These are phyloP conservation scores for Monosporascus sp. DNA, from an alignment of 2,329 filamentous ascomycete species.

Conservation along the genomic window DNA sequence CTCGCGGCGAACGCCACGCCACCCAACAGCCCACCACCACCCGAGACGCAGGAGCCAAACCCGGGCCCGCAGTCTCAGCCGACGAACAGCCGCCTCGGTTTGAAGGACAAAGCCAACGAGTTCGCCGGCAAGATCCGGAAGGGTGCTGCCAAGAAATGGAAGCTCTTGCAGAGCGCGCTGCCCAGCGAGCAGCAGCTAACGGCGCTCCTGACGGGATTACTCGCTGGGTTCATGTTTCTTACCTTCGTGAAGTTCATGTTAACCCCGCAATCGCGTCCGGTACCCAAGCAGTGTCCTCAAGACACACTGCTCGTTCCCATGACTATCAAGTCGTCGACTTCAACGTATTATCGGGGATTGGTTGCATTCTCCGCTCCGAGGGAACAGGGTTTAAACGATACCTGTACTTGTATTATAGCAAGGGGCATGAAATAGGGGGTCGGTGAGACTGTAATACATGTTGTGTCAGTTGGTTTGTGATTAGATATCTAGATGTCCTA, in stretches of 20 bases:
- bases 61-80: too few relatives aligned
- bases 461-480: too few relatives aligned
- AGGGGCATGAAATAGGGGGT: neutral
- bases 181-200: too few relatives aligned
- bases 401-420: neutral
- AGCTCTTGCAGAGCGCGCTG: too few relatives aligned
- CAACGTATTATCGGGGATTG: conserved; percentile 2
- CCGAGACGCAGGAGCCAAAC: too few relatives aligned
- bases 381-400: neutral
- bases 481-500: too few relatives aligned
- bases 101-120: too few relatives aligned
- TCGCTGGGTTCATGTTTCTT: neutral
- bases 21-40: neutral
- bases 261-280: neutral
- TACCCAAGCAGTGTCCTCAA: neutral
- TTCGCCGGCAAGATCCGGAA: too few relatives aligned
- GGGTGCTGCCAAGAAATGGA: too few relatives aligned
- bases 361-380: neutral
- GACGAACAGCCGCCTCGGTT: too few relatives aligned
- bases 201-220: neutral
- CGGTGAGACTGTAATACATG: neutral
- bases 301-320: conserved; percentile 2
- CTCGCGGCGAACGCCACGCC: neutral
- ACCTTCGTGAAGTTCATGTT: neutral
- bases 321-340: neutral